Percentiles rank a stretch among this genome's conserved stretches.
phyloP scores from a whole-genome alignment of 768 basidiomycete species.

The Cantharellus cinnabarinus region DNA sequence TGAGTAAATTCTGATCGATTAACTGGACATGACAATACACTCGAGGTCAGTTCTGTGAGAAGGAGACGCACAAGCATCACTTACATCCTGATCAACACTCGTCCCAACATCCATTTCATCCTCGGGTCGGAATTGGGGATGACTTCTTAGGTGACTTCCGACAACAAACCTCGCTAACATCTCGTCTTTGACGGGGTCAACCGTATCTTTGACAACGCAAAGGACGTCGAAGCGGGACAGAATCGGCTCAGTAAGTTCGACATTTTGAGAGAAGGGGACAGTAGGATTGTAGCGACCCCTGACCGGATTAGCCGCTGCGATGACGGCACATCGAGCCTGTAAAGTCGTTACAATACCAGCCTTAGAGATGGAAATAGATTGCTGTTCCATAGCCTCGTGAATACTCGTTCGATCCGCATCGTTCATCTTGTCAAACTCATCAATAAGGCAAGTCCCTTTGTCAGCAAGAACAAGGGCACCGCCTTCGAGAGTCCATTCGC shows the following conservation, averaged over 20 bases:
- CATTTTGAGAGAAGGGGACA: conserved; percentile 95
- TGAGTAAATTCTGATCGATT: conserved; percentile 87
- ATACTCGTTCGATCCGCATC: conserved; percentile 94
- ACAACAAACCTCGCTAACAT: conserved; percentile 95
- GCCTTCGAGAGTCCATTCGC: conserved; percentile 97
- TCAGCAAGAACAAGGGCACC: conserved; percentile 97
- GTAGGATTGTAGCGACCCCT: conserved; percentile 96
- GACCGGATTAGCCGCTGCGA: conserved; percentile 95
- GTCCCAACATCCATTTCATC: conserved; percentile 94
- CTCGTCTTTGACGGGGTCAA: conserved; percentile 94
- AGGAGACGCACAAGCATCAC: conserved; percentile 13
- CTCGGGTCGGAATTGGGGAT: conserved; percentile 76
- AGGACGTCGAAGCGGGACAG: conserved; percentile 94
- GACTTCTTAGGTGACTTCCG: conserved; percentile 82
- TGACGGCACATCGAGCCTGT: conserved; percentile 91
- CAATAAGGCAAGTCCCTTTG: conserved; percentile 92
- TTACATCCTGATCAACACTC: conserved; percentile 71
- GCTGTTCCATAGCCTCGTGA: conserved; percentile 99
- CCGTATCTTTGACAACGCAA: conserved; percentile 94
- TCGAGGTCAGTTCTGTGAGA: not conserved
- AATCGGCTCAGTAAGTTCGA: conserved; percentile 95
- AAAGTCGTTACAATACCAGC: conserved; percentile 97
- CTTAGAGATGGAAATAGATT: conserved; percentile 96
- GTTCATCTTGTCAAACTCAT: conserved; percentile 99
- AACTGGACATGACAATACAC: conserved; percentile 29